These are phyloP conservation scores for Cornus florida DNA, from an alignment of 148 eudicot species.

Conservation along the genomic window DNA sequence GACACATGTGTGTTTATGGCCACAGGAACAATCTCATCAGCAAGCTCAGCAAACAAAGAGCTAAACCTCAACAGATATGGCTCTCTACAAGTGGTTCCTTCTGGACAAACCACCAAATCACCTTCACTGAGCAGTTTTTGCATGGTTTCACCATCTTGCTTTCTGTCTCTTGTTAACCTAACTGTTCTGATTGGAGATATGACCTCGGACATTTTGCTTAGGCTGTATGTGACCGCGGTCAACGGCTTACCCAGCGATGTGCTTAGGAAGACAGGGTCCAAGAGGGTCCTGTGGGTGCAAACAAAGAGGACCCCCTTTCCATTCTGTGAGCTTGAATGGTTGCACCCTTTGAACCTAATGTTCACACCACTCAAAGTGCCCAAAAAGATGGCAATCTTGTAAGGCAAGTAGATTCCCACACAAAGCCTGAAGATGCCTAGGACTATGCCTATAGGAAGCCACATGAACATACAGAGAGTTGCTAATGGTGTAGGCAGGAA, in stretches of 20 bases:
- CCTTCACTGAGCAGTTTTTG: conserved; percentile 56
- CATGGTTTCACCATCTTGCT: conserved; percentile 64
- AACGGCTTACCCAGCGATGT: conserved; percentile 46
- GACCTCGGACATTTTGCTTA: conserved; percentile 70
- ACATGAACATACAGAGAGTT: conserved; percentile 65
- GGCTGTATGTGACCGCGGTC: conserved; percentile 81
- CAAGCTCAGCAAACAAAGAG: conserved; percentile 75
- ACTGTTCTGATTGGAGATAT: conserved; percentile 73
- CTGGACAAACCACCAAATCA: conserved; percentile 84
- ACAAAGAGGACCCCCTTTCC: conserved; percentile 22
- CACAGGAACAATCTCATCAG: conserved; percentile 80
- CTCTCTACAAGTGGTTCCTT: conserved; percentile 68
- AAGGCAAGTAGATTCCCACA: conserved; percentile 57
- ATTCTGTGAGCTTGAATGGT: too few species aligned
- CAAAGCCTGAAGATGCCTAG: conserved; percentile 56
- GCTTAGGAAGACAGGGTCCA: conserved; percentile 72
- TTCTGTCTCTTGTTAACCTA: conserved; percentile 62
- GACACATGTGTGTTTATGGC: conserved; percentile 63
- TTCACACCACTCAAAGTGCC: conserved; percentile 45
- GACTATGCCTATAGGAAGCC: conserved; percentile 67
- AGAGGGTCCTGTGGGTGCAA: conserved; percentile 73
- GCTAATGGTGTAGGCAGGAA: conserved; percentile 79
- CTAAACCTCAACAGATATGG: conserved; percentile 38
- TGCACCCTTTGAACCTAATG: conserved; percentile 26
- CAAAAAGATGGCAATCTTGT: conserved; percentile 35